Evolutionary conservation across 306 rosid species (phyloP).

Genomic region (Neltuma alba): DNA sequence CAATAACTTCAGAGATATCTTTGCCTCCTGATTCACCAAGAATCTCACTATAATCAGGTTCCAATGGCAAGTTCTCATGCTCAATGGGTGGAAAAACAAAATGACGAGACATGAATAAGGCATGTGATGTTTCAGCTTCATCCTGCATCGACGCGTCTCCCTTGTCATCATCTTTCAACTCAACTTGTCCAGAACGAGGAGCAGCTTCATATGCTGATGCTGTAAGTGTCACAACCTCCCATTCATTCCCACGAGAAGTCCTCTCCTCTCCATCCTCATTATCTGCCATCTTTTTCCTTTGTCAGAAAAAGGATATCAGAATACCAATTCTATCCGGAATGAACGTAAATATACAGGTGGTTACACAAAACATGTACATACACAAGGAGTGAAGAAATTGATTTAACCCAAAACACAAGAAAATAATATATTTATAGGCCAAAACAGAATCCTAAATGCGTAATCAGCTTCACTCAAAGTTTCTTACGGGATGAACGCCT

Average conservation of each 20-base stretch:
- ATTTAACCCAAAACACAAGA: background rate
- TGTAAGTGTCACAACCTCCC: constrained; percentile 98
- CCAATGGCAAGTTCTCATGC: constrained; percentile 89
- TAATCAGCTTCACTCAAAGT: background rate
- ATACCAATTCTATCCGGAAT: constrained; percentile 23
- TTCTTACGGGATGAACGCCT: background rate
- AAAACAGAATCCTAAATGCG: background rate
- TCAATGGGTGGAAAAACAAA: constrained; percentile 83
- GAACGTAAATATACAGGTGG: constrained; percentile 20
- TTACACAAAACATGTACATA: background rate
- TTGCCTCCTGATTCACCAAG: constrained; percentile 49
- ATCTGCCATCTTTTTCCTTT: constrained; percentile 68
- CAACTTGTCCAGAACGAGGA: constrained; percentile 66
- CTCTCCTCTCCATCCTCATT: constrained; percentile 68
- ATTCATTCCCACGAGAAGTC: constrained; percentile 77
- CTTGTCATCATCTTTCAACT: constrained; percentile 52
- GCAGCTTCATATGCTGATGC: constrained; percentile 94
- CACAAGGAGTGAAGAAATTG: background rate
- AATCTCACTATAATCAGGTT: constrained; percentile 53
- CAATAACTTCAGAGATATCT: constrained; percentile 52
- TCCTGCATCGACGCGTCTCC: constrained; percentile 39
- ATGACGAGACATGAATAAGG: constrained; percentile 89
- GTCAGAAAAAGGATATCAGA: constrained; percentile 34
- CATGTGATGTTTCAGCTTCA: constrained; percentile 74
- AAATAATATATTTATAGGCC: background rate